Evolutionary conservation across 1,284 basidiomycete species (phyloP), one percentile per base, ranked within the genome.

Genomic region (Pseudozyma sp.): DNA sequence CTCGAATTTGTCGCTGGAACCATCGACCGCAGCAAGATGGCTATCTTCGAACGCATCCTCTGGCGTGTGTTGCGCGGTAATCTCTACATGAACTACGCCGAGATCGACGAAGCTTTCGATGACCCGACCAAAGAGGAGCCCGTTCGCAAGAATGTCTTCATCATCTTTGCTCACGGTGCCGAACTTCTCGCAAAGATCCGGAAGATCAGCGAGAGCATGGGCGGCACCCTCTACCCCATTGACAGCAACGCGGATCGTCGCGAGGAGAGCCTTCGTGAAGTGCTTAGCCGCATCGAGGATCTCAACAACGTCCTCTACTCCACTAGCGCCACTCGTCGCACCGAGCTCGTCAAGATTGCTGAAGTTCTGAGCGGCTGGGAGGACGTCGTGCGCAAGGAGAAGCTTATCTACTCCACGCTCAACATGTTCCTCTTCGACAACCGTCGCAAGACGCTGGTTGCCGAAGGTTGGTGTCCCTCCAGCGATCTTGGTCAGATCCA

Each of bases 21-120:
- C 0, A 95, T 99, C 78, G 96, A 99, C 80, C 93, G 96, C 60
- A 87, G 90, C 17, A 91, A 94, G 66, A 89, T 98, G 85, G 90
- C 93, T 2, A 97, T 94, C 10, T 97, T 99, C 62, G 97, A 99
- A 86, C 92, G 97, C 39, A 94, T 99, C 24, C 89, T 99, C 59
- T 99, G 97, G 96, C 93, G 97, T 78, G 94, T 99, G 31, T 89
- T 99, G 31, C 92, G 97, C 70, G 97, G 97, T 58, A 99, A 99
- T 85, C 88, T 99, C 34, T 99, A 97, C 88, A 98, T 99, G 95
- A 99, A 99, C 87, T 94, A 98, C 86, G 84, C 85, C 73, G 95
- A 99, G 86, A 99, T 99, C 80, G 89, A 90, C 45, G 92, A 96
- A 80, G 92, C 94, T 1, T 97, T 99, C 82, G 88, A 94, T 63